Evolutionary conservation across 139 green algal genomes (phyloP).

Genomic region (Micractinium conductrix): DNA sequence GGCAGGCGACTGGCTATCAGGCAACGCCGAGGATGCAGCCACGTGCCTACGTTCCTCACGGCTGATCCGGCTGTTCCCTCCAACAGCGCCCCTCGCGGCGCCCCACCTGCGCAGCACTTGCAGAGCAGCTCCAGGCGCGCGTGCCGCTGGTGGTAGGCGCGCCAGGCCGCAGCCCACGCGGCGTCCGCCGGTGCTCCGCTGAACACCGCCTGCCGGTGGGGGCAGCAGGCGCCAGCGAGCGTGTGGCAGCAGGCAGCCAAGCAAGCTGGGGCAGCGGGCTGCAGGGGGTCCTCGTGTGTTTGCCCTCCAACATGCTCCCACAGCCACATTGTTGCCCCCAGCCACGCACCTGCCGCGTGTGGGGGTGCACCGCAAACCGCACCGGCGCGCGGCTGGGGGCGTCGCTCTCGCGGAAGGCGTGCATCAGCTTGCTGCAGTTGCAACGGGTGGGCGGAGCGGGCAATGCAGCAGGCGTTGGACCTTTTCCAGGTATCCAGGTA

Average conservation of each 20-base stretch:
- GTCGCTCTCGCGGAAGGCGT: not conserved
- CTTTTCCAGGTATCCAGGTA: not conserved
- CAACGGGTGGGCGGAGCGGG: too few relatives aligned
- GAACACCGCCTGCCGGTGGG: too few relatives aligned
- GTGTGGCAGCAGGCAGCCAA: too few relatives aligned
- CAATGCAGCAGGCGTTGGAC: not conserved
- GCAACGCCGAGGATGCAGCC: too few relatives aligned
- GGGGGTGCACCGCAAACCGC: not conserved
- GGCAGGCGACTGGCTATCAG: too few relatives aligned
- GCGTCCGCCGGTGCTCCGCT: too few relatives aligned
- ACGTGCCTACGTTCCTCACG: not conserved
- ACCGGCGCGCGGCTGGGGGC: not conserved
- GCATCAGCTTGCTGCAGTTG: not conserved
- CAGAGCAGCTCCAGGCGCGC: not conserved
- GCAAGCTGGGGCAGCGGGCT: not conserved
- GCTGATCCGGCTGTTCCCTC: not conserved
- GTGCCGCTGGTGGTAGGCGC: not conserved
- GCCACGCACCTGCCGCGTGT: not conserved
- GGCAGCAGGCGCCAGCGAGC: too few relatives aligned
- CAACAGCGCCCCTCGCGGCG: not conserved
- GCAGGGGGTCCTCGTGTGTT: too few relatives aligned
- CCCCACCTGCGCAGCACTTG: slow-evolving; percentile 2
- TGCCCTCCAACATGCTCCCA: too few relatives aligned
- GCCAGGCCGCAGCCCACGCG: not conserved
- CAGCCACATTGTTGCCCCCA: too few relatives aligned